Conservation (phyloP, 441 rosid species). For the Pelargonium myrrhifolium region DNA sequence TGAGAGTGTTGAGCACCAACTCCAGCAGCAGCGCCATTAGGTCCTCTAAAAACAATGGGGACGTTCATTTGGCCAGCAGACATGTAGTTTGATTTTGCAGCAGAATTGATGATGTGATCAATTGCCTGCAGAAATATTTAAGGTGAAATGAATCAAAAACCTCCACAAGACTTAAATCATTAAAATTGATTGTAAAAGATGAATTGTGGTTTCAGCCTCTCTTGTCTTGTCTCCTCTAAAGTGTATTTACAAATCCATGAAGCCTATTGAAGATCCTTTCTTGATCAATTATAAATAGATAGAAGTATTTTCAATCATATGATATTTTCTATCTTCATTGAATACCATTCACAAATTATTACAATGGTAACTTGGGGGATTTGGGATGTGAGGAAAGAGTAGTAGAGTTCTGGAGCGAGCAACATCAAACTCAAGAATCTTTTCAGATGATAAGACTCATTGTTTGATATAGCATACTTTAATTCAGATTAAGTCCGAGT, state of each 20-base stretch:
- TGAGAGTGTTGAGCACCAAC: slow-evolving; percentile 36
- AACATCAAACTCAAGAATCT: background rate
- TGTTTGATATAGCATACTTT: background rate
- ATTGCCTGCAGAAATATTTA: slow-evolving; percentile 13
- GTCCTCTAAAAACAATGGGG: slow-evolving; percentile 90
- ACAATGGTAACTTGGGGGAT: too few species aligned
- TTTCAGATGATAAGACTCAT: background rate
- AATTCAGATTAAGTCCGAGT: background rate
- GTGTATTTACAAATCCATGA: background rate
- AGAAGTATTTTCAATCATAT: background rate
- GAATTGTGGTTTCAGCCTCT: background rate
- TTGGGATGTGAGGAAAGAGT: too few species aligned
- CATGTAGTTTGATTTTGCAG: slow-evolving; percentile 88
- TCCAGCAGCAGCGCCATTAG: slow-evolving; percentile 98
- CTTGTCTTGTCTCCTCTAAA: background rate
- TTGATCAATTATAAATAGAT: background rate
- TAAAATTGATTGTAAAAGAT: background rate
- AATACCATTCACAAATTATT: too few species aligned
- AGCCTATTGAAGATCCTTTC: background rate
- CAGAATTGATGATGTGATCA: slow-evolving; percentile 89
- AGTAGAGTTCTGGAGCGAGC: too few species aligned
- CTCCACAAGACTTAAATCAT: background rate
- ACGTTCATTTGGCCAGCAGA: slow-evolving; percentile 78
- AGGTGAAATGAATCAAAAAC: background rate
- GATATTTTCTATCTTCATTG: too few species aligned